Base-by-base conservation (phyloP, 257 asterid species). In the Nicotiana undulata region DNA sequence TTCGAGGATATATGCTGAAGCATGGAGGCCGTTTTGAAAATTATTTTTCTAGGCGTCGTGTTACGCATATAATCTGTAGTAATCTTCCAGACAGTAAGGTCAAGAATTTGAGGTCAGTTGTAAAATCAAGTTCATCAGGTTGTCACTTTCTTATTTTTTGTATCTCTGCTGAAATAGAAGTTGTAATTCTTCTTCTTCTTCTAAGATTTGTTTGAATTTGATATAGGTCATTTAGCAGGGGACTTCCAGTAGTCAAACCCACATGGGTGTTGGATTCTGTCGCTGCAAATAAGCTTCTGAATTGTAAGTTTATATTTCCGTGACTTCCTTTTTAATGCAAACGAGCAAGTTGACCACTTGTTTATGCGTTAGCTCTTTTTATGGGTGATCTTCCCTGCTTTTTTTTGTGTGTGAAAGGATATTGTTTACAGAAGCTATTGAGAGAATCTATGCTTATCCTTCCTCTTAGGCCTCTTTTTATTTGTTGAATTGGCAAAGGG, bases 171-270 rank as follows among this genome's bases (percentile, higher is more conserved):
- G 51, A 76, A n/a, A 20, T 9, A 76, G 63, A 22, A 34, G 32
- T 82, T 72, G 72, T 49, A 9, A 46, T 28, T 79, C 4, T 1
- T 40, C 10, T 34, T 34, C 8, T 16, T 63, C 18, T 37, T 78
- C 11, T 26, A 63, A 63, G n/a, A 15, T 55, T 56, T 32, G 37
- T 32, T 59, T 32, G 61, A 79, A 22, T 64, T 76, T 85, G 80
- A 53, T 79, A 10, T 79, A 95, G 99, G 97, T 91, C 98, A 55
- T 95, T 95, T 87, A 95, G 99, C 81, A 84, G 96, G 80, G 99
- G 99, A 55, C 97, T 95, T 82, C 99, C 99, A 63, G 92, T 95
- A 40, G 96, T 95, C 79, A 95, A 95, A 86, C 97, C 99, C 32
- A 84, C 91, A 26, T 95, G 99, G 99, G 88, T 95, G 81, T 75